Conservation (phyloP, 2,329 filamentous ascomycete species). For the Diaporthe ilicicola region DNA sequence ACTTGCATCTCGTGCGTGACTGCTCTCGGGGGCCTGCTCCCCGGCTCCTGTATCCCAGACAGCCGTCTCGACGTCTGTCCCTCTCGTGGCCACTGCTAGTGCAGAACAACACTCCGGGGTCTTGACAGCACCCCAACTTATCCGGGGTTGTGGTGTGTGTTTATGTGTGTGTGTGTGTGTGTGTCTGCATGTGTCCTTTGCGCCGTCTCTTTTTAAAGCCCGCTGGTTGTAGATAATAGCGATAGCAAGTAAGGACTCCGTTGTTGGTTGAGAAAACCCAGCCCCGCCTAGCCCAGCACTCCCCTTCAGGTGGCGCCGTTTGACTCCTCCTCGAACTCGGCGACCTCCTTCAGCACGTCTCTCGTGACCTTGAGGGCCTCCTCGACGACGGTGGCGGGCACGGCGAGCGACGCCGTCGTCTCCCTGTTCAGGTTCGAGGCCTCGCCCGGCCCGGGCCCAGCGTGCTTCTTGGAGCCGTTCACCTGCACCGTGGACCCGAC, state of each 20-base stretch:
- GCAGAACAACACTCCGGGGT: neutral
- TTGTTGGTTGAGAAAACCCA: neutral
- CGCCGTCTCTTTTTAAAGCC: neutral
- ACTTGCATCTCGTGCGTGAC: neutral
- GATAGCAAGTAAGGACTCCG: neutral
- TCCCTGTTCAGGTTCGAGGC: constrained; percentile 37
- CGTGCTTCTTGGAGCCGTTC: constrained; percentile 42
- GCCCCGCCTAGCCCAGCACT: neutral
- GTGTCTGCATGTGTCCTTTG: neutral
- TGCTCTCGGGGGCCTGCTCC: neutral
- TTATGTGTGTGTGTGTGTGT: neutral
- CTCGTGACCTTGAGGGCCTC: constrained; percentile 68
- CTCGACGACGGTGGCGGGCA: constrained; percentile 67
- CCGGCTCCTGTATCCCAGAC: neutral
- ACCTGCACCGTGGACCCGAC: constrained; percentile 32
- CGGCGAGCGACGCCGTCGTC: constrained; percentile 53
- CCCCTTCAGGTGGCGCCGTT: constrained; percentile 31
- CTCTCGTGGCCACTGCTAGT: neutral
- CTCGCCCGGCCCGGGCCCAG: constrained; percentile 36
- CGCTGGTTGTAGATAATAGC: neutral
- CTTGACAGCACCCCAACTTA: neutral
- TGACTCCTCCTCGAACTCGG: constrained; percentile 46
- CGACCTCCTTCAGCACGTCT: constrained; percentile 64
- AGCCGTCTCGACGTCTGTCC: neutral
- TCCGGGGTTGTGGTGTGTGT: neutral